Evolutionary conservation across 257 asterid species (phyloP).

Genomic region (Capsicum chinense): DNA sequence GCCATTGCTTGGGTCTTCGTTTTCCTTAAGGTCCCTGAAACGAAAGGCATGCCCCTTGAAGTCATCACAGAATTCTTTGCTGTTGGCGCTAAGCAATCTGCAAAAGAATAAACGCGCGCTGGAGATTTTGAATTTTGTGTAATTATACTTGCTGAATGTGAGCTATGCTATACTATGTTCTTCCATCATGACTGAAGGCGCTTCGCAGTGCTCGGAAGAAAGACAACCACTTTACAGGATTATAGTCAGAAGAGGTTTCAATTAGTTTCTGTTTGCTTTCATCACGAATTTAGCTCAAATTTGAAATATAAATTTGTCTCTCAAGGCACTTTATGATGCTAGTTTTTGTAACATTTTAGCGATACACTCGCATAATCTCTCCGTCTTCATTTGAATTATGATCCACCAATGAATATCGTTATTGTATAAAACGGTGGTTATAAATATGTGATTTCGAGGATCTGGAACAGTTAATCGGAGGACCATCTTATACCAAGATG

Average conservation of each 20-base stretch:
- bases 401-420: not conserved
- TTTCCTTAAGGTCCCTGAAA: constrained; percentile 82
- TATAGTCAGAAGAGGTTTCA: constrained; percentile 9
- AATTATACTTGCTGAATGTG: constrained; percentile 20
- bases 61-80: constrained; percentile 91
- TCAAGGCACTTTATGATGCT: constrained; percentile 17
- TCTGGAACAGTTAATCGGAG: too few relatives aligned
- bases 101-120: constrained; percentile 24
- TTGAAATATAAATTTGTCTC: constrained; percentile 5
- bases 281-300: constrained; percentile 7
- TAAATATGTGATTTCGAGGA: too few relatives aligned
- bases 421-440: not conserved
- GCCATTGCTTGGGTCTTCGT: constrained; percentile 71
- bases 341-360: not conserved
- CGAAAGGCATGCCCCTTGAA: constrained; percentile 97
- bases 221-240: not conserved
- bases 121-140: not conserved
- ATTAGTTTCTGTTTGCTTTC: constrained; percentile 12
- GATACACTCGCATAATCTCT: not conserved
- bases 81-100: constrained; percentile 69
- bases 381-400: not conserved
- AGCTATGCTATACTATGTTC: constrained; percentile 20
- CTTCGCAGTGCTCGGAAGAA: not conserved
- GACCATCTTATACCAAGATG: too few relatives aligned
- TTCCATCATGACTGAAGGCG: not conserved